Evolutionary conservation across 768 basidiomycete genomes (phyloP).

Genomic region (Serendipita indica): DNA sequence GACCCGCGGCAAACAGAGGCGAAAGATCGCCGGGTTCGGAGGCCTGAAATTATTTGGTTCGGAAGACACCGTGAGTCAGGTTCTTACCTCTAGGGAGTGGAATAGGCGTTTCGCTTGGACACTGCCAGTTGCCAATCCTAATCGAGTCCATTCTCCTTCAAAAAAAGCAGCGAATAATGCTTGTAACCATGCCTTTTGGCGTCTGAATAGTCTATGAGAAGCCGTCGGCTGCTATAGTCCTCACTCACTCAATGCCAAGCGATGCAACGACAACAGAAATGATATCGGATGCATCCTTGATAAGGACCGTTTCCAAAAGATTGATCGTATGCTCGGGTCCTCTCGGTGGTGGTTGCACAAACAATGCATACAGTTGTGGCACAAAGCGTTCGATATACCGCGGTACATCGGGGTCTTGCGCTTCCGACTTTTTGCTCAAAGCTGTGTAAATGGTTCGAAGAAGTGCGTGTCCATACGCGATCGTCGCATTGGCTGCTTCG

Average conservation of each 20-base stretch:
- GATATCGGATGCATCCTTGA: constrained; percentile 49
- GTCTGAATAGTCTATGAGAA: constrained; percentile 27
- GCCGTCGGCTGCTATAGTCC: constrained; percentile 2
- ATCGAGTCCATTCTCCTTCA: constrained; percentile 33
- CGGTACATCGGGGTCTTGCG: constrained; percentile 51
- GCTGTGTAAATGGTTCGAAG: constrained; percentile 54
- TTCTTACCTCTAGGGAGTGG: constrained; percentile 37
- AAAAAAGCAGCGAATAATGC: constrained; percentile 41
- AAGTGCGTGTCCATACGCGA: constrained; percentile 77
- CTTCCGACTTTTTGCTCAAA: constrained; percentile 34
- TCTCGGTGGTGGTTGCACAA: constrained; percentile 28
- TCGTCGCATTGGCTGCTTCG: constrained; percentile 31
- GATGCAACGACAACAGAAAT: constrained; percentile 53
- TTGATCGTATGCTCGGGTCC: constrained; percentile 16
- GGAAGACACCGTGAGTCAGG: neutral
- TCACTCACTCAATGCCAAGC: constrained; percentile 47
- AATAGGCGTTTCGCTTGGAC: constrained; percentile 29
- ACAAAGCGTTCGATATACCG: constrained; percentile 71
- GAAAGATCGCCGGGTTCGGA: constrained; percentile 36
- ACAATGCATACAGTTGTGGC: constrained; percentile 52
- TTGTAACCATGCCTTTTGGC: constrained; percentile 44
- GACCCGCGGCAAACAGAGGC: constrained; percentile 47
- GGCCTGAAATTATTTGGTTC: neutral
- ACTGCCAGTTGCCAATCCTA: constrained; percentile 44
- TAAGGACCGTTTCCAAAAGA: constrained; percentile 32